These are phyloP conservation scores for Penicillium hordei DNA, from an alignment of 2,329 filamentous ascomycete genomes.

Conservation along the genomic window DNA sequence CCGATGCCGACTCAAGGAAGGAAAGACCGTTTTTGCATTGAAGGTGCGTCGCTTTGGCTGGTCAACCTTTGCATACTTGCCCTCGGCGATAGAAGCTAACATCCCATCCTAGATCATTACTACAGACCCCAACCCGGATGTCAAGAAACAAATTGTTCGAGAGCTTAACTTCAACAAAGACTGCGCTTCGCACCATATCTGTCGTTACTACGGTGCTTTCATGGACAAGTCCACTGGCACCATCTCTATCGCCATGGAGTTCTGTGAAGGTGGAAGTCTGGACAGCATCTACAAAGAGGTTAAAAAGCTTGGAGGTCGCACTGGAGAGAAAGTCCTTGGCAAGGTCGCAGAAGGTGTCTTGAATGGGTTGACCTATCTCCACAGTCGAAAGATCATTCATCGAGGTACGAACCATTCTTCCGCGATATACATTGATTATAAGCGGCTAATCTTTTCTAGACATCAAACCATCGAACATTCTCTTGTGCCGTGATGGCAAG, in stretches of 20 bases:
- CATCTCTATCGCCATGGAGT: slow-evolving; percentile 99
- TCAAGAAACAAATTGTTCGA: slow-evolving; percentile 96
- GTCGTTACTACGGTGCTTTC: slow-evolving; percentile 95
- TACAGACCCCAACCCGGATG: slow-evolving; percentile 93
- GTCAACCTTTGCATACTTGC: not conserved
- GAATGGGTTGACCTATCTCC: slow-evolving; percentile 89
- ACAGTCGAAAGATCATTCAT: slow-evolving; percentile 95
- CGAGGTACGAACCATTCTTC: slow-evolving; percentile 52
- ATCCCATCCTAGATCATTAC: slow-evolving; percentile 75
- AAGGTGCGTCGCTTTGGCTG: slow-evolving; percentile 64
- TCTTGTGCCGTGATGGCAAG: slow-evolving; percentile 85
- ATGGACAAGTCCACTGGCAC: slow-evolving; percentile 94
- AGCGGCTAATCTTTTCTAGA: slow-evolving; percentile 51
- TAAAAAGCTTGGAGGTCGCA: slow-evolving; percentile 89
- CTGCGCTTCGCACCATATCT: slow-evolving; percentile 93
- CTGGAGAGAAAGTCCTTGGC: slow-evolving; percentile 93
- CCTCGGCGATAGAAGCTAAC: slow-evolving; percentile 11
- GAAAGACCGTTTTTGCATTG: slow-evolving; percentile 91
- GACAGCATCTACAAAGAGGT: slow-evolving; percentile 98
- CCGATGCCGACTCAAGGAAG: slow-evolving; percentile 80
- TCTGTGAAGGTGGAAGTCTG: slow-evolving; percentile 92
- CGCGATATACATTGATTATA: not conserved
- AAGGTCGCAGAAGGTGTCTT: slow-evolving; percentile 96
- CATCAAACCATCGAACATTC: slow-evolving; percentile 97
- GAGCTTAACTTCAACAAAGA: slow-evolving; percentile 98